Conservation (phyloP, 2,329 filamentous ascomycete species). For the Chalaropsis thielavioides region DNA sequence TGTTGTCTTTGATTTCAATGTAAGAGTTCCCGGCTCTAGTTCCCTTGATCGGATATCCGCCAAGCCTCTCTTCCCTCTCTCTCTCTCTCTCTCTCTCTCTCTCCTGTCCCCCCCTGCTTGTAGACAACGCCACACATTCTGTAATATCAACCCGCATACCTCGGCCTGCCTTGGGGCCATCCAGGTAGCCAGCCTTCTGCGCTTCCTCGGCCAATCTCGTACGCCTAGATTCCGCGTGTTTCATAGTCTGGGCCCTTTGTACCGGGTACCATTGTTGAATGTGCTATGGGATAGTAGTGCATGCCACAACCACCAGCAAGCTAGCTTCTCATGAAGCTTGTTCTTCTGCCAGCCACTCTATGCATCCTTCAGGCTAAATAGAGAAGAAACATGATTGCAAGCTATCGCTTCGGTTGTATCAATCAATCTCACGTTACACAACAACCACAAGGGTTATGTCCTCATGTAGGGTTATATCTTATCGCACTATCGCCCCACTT, state of each 20-base stretch:
- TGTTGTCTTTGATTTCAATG: background rate
- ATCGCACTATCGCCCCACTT: slow-evolving; percentile 5
- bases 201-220: background rate
- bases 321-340: no score
- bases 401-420: no score
- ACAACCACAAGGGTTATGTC: background rate
- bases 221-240: background rate
- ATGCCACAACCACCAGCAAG: no score
- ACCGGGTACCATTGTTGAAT: background rate
- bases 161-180: background rate
- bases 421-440: no score
- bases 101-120: background rate
- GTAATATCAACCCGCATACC: background rate
- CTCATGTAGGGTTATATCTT: background rate
- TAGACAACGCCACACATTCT: background rate
- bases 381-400: no score
- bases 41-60: background rate
- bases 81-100: background rate
- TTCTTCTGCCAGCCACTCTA: no score
- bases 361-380: no score
- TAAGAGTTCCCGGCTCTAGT: background rate
- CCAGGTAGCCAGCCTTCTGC: background rate
- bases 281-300: background rate
- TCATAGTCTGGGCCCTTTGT: background rate
- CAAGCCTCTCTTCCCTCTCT: background rate